These are phyloP conservation scores for Herpetomonas tarakana DNA, from an alignment of 208 protist species.

Conservation along the genomic window DNA sequence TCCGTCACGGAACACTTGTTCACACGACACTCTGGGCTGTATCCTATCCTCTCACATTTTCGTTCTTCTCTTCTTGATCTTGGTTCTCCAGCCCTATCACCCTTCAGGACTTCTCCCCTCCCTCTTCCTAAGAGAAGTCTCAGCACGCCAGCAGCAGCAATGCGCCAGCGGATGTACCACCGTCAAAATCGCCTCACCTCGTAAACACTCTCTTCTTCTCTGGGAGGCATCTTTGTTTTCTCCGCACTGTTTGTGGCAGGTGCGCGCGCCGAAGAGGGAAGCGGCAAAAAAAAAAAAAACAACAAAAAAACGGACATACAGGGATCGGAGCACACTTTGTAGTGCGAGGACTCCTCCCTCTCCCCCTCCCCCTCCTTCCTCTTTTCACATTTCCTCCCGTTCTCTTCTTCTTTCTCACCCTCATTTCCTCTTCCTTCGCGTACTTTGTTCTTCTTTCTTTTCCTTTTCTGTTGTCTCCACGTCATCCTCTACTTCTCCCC, in stretches of 20 bases:
- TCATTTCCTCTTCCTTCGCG: conserved; percentile 8
- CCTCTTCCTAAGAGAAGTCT: too few relatives aligned
- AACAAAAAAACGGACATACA: conserved; percentile 5
- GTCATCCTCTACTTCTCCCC: neutral
- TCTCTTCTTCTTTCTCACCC: conserved; percentile 10
- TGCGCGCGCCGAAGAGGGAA: neutral
- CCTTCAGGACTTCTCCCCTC: too few relatives aligned
- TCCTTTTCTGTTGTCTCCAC: neutral
- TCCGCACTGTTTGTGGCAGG: too few relatives aligned
- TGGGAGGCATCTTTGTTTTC: too few relatives aligned
- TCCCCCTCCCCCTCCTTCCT: too few relatives aligned
- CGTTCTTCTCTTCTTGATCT: neutral
- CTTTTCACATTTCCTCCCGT: conserved; percentile 5
- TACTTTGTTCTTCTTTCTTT: conserved; percentile 8
- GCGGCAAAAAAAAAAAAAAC: neutral
- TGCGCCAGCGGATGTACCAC: too few relatives aligned
- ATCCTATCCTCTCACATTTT: neutral
- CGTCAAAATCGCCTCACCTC: too few relatives aligned
- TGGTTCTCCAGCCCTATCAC: neutral
- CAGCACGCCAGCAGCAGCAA: too few relatives aligned
- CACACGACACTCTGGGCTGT: neutral
- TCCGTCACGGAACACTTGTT: neutral
- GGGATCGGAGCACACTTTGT: too few relatives aligned
- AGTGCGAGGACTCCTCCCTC: too few relatives aligned
- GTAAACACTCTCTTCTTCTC: too few relatives aligned